Evolutionary conservation across 257 asterid species (phyloP).

Genomic region (Jacaranda mimosifolia): DNA sequence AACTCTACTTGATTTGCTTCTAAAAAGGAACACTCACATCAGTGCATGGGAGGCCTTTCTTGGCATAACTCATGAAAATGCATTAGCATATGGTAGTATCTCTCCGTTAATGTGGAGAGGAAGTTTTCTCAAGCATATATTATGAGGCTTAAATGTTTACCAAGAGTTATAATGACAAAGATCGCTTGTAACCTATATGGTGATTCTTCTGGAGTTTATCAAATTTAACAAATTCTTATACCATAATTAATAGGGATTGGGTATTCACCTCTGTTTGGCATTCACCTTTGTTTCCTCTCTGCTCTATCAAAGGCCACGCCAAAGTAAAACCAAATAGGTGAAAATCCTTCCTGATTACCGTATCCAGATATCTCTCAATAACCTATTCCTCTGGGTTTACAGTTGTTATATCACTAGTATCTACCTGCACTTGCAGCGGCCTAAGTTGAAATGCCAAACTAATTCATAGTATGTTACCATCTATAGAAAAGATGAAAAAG

Average conservation of each 20-base stretch:
- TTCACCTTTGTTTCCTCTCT: background rate
- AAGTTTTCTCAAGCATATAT: background rate
- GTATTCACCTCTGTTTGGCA: background rate
- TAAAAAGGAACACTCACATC: background rate
- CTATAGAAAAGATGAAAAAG: background rate
- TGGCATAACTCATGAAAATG: background rate
- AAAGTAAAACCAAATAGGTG: background rate
- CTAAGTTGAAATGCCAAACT: background rate
- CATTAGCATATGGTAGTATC: background rate
- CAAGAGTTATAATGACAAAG: background rate
- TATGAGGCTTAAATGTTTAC: background rate
- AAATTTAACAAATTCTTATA: background rate
- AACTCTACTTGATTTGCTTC: conserved; percentile 5
- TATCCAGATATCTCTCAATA: background rate
- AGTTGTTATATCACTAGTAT: background rate
- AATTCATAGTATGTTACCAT: background rate
- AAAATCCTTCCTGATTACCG: background rate
- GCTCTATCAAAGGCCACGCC: background rate
- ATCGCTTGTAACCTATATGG: background rate
- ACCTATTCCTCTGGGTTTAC: background rate
- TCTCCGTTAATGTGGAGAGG: background rate
- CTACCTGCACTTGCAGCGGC: background rate
- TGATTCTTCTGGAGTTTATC: background rate
- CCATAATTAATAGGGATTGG: background rate
- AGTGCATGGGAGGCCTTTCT: background rate